Percentiles rank a stretch among this genome's conserved stretches.
These are phyloP conservation scores for Picochlorum sp. DNA, from an alignment of 139 green algal species.

Conservation along the genomic window DNA sequence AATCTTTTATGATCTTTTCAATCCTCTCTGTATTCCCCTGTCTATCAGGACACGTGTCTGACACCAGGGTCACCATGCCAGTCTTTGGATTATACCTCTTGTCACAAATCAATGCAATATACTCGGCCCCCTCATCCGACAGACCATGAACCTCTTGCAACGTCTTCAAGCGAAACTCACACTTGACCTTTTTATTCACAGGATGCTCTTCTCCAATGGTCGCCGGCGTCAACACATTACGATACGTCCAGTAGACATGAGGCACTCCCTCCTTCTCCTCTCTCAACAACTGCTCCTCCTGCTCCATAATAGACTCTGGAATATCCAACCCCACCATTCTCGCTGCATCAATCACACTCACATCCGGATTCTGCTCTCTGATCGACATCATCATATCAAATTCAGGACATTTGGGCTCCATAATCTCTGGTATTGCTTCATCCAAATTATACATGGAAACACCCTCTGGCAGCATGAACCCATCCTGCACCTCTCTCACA, in stretches of 20 bases:
- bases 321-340: background rate
- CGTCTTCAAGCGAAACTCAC: conserved; percentile 30
- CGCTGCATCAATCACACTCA: conserved; percentile 2
- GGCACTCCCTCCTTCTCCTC: conserved; percentile 2
- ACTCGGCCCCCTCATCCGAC: conserved; percentile 31
- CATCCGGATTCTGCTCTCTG: background rate
- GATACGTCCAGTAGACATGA: conserved; percentile 35
- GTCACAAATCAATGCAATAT: conserved; percentile 38
- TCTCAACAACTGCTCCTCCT: background rate
- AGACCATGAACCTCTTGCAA: conserved; percentile 37
- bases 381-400: background rate
- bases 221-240: conserved; percentile 19
- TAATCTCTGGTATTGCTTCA: conserved; percentile 17
- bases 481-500: conserved; percentile 28
- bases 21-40: conserved; percentile 38
- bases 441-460: conserved; percentile 39
- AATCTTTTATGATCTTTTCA: conserved; percentile 12
- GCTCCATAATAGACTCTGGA: conserved; percentile 4
- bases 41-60: conserved; percentile 19
- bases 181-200: conserved; percentile 34
- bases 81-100: conserved; percentile 38
- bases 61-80: conserved; percentile 31
- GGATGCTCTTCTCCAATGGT: conserved; percentile 25
- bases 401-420: conserved; percentile 4
- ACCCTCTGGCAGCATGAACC: conserved; percentile 26